These are phyloP conservation scores for Barnettozyma botsteinii DNA, from an alignment of 805 yeast genomes.

Conservation along the genomic window DNA sequence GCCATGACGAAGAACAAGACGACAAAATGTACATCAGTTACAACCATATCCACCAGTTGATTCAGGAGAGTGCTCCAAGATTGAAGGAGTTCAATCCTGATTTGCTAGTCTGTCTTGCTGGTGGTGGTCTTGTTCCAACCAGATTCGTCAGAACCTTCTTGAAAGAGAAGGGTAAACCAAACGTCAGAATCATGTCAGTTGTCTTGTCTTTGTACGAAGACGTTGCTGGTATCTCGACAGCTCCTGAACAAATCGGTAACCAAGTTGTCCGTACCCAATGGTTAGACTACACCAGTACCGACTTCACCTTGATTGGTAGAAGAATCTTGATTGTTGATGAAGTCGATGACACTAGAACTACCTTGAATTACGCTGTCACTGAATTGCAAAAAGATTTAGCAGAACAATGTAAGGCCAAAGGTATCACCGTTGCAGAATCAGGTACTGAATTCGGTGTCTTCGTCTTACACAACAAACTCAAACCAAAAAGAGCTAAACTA, in stretches of 20 bases:
- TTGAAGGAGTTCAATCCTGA: slow-evolving; percentile 76
- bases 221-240: slow-evolving; percentile 52
- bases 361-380: slow-evolving; percentile 70
- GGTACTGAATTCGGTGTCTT: slow-evolving; percentile 66
- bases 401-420: slow-evolving; percentile 49
- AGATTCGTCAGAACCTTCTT: slow-evolving; percentile 90
- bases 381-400: slow-evolving; percentile 70
- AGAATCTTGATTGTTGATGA: slow-evolving; percentile 73
- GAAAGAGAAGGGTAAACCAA: slow-evolving; percentile 82
- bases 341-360: slow-evolving; percentile 83
- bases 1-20: slow-evolving; percentile 19
- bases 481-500: slow-evolving; percentile 65
- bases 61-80: slow-evolving; percentile 56
- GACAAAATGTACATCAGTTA: slow-evolving; percentile 68
- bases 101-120: slow-evolving; percentile 91
- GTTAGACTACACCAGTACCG: slow-evolving; percentile 68
- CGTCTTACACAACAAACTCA: slow-evolving; percentile 71
- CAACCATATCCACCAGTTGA: slow-evolving; percentile 73
- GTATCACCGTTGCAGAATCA: slow-evolving; percentile 35
- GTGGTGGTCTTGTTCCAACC: slow-evolving; percentile 98
- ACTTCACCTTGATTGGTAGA: slow-evolving; percentile 56
- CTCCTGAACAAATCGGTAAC: slow-evolving; percentile 54
- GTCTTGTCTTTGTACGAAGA: slow-evolving; percentile 90
- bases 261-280: slow-evolving; percentile 75
- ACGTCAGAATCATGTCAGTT: slow-evolving; percentile 90